Conservation (phyloP, 2,329 filamentous ascomycete species). For the Chaetomiaceae sp. region DNA sequence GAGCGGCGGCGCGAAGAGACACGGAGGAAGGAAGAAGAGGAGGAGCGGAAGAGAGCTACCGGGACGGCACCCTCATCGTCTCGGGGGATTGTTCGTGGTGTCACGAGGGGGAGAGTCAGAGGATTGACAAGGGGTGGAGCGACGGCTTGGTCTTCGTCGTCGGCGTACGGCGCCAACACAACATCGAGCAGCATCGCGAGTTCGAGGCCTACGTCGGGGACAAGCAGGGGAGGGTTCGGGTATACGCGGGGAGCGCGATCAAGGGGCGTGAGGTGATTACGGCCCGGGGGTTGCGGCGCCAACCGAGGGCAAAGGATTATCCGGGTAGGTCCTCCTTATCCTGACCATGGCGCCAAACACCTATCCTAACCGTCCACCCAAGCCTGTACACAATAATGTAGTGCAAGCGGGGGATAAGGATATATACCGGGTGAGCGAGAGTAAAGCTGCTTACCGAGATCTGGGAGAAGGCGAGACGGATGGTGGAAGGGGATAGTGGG, state of each 20-base stretch:
- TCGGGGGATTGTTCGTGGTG: conserved; percentile 16
- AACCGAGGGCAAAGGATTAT: background rate
- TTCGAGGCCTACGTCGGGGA: conserved; percentile 38
- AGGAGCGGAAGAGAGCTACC: conserved; percentile 46
- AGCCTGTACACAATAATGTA: conserved; percentile 47
- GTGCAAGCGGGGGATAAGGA: conserved; percentile 78
- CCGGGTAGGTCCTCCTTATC: background rate
- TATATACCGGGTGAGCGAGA: conserved; percentile 31
- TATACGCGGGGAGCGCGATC: conserved; percentile 51
- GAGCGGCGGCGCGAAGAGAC: conserved; percentile 72
- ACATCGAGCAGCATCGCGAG: conserved; percentile 31
- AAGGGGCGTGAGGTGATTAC: conserved; percentile 33
- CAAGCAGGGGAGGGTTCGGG: conserved; percentile 41
- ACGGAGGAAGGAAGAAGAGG: conserved; percentile 58
- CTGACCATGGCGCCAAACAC: background rate
- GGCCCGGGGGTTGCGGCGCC: too few relatives aligned
- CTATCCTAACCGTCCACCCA: background rate
- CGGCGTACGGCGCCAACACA: conserved; percentile 21
- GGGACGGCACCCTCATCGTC: conserved; percentile 27
- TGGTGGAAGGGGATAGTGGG: conserved; percentile 44
- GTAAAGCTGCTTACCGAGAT: conserved; percentile 65
- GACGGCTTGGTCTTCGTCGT: conserved; percentile 9
- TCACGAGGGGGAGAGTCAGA: conserved; percentile 21
- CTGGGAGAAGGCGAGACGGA: conserved; percentile 64
- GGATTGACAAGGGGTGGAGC: conserved; percentile 14